These are phyloP conservation scores for Xylariaceae sp. DNA, from an alignment of 2,329 filamentous ascomycete genomes.

Conservation along the genomic window DNA sequence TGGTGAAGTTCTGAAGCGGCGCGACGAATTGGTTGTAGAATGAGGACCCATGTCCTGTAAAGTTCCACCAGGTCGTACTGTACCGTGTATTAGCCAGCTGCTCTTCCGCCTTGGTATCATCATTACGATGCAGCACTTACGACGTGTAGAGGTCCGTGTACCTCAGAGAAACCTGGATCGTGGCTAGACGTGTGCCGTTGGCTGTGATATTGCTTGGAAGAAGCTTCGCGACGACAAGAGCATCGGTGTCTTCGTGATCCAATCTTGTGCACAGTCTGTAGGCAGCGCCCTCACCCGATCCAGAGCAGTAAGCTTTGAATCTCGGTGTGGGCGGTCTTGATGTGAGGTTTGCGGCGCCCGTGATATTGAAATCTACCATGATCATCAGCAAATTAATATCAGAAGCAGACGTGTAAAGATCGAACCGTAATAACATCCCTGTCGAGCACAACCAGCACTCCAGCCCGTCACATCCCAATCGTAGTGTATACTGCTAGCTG, in stretches of 20 bases:
- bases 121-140: constrained; percentile 31
- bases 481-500: constrained; percentile 32
- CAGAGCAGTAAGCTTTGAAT: constrained; percentile 43
- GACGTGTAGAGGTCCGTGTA: constrained; percentile 38
- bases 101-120: constrained; percentile 3
- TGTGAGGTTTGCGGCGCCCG: constrained; percentile 37
- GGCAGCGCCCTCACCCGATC: constrained; percentile 37
- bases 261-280: constrained; percentile 38
- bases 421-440: constrained; percentile 40
- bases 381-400: constrained; percentile 24
- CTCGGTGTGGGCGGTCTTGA: constrained; percentile 37
- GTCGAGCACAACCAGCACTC: constrained; percentile 30
- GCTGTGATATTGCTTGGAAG: constrained; percentile 31
- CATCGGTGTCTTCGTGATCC: constrained; percentile 32
- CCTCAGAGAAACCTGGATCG: constrained; percentile 42
- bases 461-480: constrained; percentile 40
- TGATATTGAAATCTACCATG: constrained; percentile 41
- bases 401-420: background rate
- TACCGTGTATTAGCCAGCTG: constrained; percentile 22
- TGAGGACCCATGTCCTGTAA: constrained; percentile 40
- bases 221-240: constrained; percentile 41
- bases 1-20: constrained; percentile 39
- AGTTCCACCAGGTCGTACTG: constrained; percentile 44
- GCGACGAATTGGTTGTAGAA: constrained; percentile 38
- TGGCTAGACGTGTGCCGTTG: constrained; percentile 30